These are phyloP conservation scores for Ophiostoma pallidulum DNA, from an alignment of 2,329 filamentous ascomycete genomes.

Conservation along the genomic window DNA sequence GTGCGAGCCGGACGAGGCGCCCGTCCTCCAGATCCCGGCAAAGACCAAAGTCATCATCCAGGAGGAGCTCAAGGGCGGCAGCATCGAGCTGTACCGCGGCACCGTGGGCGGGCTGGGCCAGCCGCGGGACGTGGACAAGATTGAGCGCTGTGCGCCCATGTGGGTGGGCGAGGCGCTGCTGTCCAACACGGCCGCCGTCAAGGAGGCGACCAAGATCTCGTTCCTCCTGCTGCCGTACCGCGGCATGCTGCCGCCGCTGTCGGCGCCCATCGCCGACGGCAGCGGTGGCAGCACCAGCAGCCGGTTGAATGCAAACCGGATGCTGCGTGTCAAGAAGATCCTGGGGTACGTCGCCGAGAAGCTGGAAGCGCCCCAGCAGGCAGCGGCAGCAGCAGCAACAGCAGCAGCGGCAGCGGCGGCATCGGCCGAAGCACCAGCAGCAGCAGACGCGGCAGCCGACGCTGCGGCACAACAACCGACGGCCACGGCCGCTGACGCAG, in stretches of 20 bases:
- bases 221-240: constrained; percentile 81
- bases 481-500: no score
- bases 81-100: constrained; percentile 82
- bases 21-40: constrained; percentile 59
- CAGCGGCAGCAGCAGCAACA: not conserved
- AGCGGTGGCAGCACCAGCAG: constrained; percentile 61
- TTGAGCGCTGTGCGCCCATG: constrained; percentile 79
- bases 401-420: not conserved
- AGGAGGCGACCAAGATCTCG: constrained; percentile 94
- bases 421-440: no score
- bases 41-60: constrained; percentile 60
- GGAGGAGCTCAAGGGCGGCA: constrained; percentile 58
- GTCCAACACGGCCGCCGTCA: constrained; percentile 68
- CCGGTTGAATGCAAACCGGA: constrained; percentile 88
- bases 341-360: constrained; percentile 84
- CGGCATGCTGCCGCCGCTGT: constrained; percentile 63
- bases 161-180: constrained; percentile 89
- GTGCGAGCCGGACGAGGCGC: constrained; percentile 63
- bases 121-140: constrained; percentile 59
- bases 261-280: constrained; percentile 34
- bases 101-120: constrained; percentile 66
- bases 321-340: constrained; percentile 94
- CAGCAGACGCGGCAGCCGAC: not conserved
- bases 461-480: no score
- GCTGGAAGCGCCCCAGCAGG: constrained; percentile 49